Base-by-base conservation (phyloP, 192 early-diverging fungal species). In the Rhizophagus sp. region DNA sequence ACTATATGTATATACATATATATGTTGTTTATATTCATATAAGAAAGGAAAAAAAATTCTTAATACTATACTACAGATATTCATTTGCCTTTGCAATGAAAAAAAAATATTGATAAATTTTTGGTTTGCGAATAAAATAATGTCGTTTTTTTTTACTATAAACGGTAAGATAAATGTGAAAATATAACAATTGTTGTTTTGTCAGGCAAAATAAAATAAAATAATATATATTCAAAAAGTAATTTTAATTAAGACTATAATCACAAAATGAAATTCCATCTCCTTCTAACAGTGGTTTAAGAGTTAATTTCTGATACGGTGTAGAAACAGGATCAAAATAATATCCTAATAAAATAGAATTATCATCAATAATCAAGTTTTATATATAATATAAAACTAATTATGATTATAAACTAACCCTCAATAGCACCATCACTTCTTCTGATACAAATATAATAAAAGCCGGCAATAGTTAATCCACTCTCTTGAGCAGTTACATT, bases 381-480 rank as follows among this genome's bases (percentile, higher is more conserved):
- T 8, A 73, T 50, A 36, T 82, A 17, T 25, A 44, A 62, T 47
- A 50, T 36, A 25, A 22, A 70, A 70, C 12, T 44, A n/a, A 44
- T 15, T 15, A 70, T 33, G 10, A 44, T 70, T 44, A 6, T 8
- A 27, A 39, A 33, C n/a, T 66, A 47, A 81, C 91, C 91, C 74
- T 90, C 89, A 30, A 92, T 85, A 27, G 65, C 75, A 5, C 91
- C 91, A 57, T 90, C 89, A 27, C 79, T 79, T 7, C 90, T 86
- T 65, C 87, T 80, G 86, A 92, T 90, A 78, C 90, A 90, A 47
- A 92, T 83, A 73, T 92, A 92, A 81, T 92, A 92, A 67, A 92
- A 92, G 24, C 91, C 91, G 41, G 87, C 87, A 80, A 92, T 92
- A 71, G 90, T 90, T 75, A 92, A 81, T 41, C 88, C 86, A 17